phyloP scores from a whole-genome alignment of 495 filamentous ascomycete genomes.

The Penicillium lividum region DNA sequence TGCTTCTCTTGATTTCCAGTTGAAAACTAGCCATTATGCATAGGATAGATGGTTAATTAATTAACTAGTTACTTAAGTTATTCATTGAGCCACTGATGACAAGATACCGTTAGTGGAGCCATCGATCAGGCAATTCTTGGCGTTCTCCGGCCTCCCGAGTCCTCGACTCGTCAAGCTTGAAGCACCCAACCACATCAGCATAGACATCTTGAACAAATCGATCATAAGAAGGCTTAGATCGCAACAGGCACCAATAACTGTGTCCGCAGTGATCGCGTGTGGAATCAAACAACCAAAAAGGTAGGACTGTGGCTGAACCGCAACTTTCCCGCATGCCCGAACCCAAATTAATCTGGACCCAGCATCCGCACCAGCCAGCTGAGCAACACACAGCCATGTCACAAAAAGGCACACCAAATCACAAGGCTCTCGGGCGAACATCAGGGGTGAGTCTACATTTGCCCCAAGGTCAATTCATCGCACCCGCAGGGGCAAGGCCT shows the following conservation, averaged over 20 bases:
- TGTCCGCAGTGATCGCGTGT: background rate
- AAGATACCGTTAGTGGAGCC: background rate
- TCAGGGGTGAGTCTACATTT: background rate
- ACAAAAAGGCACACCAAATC: background rate
- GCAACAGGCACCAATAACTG: background rate
- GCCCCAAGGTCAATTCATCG: background rate
- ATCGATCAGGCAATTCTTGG: background rate
- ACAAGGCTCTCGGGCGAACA: background rate
- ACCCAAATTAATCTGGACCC: background rate
- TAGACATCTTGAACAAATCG: background rate
- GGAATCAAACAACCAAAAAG: background rate
- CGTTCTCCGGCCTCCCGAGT: background rate
- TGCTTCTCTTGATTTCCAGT: too few relatives aligned
- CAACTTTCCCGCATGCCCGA: background rate
- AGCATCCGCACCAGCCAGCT: background rate
- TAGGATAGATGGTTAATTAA: too few relatives aligned
- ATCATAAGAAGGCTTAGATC: background rate
- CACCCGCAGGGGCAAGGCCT: background rate
- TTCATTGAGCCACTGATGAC: background rate
- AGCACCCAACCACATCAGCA: background rate
- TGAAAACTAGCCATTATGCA: too few relatives aligned
- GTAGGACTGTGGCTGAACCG: background rate
- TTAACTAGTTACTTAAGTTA: too few relatives aligned
- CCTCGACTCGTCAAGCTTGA: background rate
- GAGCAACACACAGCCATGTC: background rate